These are phyloP conservation scores for Boletellus emodensis DNA, from an alignment of 768 basidiomycete genomes.

Conservation along the genomic window DNA sequence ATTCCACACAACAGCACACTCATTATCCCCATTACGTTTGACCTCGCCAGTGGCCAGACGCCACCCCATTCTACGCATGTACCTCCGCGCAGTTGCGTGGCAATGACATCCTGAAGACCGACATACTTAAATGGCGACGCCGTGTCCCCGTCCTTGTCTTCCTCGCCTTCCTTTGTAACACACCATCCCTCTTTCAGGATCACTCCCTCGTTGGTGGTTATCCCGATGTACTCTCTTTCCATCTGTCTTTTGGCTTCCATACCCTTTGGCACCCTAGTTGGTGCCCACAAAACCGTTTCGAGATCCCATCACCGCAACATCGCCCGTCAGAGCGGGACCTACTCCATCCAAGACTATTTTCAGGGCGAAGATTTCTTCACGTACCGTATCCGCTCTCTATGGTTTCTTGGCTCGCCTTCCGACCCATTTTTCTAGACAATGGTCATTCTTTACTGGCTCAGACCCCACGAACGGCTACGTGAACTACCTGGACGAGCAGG, in stretches of 20 bases:
- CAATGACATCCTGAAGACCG: not conserved
- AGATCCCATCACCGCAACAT: slow-evolving; percentile 30
- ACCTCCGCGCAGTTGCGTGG: slow-evolving; percentile 1
- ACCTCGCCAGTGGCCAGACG: no score
- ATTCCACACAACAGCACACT: slow-evolving; percentile 9
- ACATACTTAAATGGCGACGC: slow-evolving; percentile 3
- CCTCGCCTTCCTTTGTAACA: not conserved
- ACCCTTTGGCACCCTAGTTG: slow-evolving; percentile 35
- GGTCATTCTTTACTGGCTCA: slow-evolving; percentile 57
- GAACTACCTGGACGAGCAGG: slow-evolving; percentile 45
- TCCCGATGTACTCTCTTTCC: slow-evolving; percentile 33
- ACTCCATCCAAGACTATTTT: slow-evolving; percentile 37
- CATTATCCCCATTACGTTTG: no score
- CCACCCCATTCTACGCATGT: not conserved
- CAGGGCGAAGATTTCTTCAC: slow-evolving; percentile 57
- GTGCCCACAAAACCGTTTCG: slow-evolving; percentile 26
- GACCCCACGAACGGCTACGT: slow-evolving; percentile 76
- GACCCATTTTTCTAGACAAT: slow-evolving; percentile 42
- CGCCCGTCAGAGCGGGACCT: slow-evolving; percentile 26
- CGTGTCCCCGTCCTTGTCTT: not conserved
- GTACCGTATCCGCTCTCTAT: slow-evolving; percentile 34
- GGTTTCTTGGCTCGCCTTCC: not conserved
- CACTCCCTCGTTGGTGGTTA: slow-evolving; percentile 10
- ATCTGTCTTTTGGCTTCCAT: slow-evolving; percentile 30
- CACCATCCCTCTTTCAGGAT: not conserved